Percentiles rank a stretch among this genome's conserved stretches.
Conservation (phyloP, 2,329 filamentous ascomycete species). For the Cladophialophora chaetospira region DNA sequence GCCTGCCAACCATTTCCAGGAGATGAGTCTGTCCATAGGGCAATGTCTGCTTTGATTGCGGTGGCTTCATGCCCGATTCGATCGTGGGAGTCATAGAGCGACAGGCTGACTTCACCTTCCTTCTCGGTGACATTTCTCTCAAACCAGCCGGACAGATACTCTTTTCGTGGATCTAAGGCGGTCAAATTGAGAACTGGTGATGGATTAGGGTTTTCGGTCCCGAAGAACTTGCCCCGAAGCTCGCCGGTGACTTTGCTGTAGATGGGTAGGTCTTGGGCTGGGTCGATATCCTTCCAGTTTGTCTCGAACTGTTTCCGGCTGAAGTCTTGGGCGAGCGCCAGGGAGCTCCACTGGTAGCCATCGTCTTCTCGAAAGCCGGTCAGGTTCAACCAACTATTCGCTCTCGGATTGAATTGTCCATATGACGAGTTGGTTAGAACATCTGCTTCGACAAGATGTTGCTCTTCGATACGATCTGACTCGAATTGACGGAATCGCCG, state of each 20-base stretch:
- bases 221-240: slow-evolving; percentile 74
- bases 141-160: slow-evolving; percentile 69
- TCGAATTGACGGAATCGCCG: slow-evolving; percentile 23
- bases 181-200: slow-evolving; percentile 64
- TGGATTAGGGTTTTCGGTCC: slow-evolving; percentile 52
- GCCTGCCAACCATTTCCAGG: slow-evolving; percentile 77
- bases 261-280: slow-evolving; percentile 53
- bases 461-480: slow-evolving; percentile 44
- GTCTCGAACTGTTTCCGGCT: slow-evolving; percentile 55
- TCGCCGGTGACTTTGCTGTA: slow-evolving; percentile 80
- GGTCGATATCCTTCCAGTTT: slow-evolving; percentile 46
- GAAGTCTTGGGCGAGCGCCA: slow-evolving; percentile 42
- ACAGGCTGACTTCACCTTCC: slow-evolving; percentile 69
- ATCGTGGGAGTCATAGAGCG: slow-evolving; percentile 60
- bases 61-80: slow-evolving; percentile 35
- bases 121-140: slow-evolving; percentile 77
- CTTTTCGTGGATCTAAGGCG: slow-evolving; percentile 63
- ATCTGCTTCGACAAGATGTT: slow-evolving; percentile 40
- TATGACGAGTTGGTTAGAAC: slow-evolving; percentile 47
- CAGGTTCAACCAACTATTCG: slow-evolving; percentile 64
- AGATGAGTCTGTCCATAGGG: slow-evolving; percentile 70
- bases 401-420: slow-evolving; percentile 52
- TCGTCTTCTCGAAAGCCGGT: slow-evolving; percentile 76
- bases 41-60: slow-evolving; percentile 68
- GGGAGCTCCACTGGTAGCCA: slow-evolving; percentile 74